Percentiles rank a stretch among this genome's conserved stretches.
Evolutionary conservation across 2,329 filamentous ascomycete genomes (phyloP).

Genomic region (Cytospora leucostoma): DNA sequence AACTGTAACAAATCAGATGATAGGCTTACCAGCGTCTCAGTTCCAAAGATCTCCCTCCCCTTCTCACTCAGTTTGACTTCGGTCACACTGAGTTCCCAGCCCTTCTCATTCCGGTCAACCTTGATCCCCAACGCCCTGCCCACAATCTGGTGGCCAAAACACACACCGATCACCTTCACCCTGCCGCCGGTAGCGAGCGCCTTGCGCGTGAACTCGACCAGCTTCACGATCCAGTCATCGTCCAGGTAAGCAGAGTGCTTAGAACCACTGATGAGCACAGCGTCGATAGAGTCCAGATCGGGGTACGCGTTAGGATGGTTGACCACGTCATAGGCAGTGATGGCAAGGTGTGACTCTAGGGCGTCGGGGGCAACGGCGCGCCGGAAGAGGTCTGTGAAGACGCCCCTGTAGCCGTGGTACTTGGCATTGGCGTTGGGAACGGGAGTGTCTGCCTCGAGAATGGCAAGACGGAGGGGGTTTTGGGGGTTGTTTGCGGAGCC

Average conservation of each 20-base stretch:
- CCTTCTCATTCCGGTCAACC: slow-evolving; percentile 66
- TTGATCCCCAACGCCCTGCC: slow-evolving; percentile 69
- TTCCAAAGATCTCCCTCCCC: slow-evolving; percentile 71
- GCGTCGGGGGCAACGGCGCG: slow-evolving; percentile 50
- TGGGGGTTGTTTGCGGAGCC: slow-evolving; percentile 33
- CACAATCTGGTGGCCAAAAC: slow-evolving; percentile 87
- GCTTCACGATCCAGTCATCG: slow-evolving; percentile 72
- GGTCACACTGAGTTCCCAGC: slow-evolving; percentile 82
- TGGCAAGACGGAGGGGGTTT: slow-evolving; percentile 71
- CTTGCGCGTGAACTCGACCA: slow-evolving; percentile 67
- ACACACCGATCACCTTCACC: slow-evolving; percentile 75
- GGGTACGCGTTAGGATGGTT: slow-evolving; percentile 68
- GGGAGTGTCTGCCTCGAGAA: slow-evolving; percentile 86
- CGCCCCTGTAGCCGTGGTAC: slow-evolving; percentile 72
- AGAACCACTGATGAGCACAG: slow-evolving; percentile 76
- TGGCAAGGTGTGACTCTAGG: slow-evolving; percentile 51
- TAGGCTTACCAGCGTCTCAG: slow-evolving; percentile 55
- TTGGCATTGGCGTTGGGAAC: slow-evolving; percentile 62
- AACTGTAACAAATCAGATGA: neutral
- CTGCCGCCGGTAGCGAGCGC: slow-evolving; percentile 57
- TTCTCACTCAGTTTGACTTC: slow-evolving; percentile 66
- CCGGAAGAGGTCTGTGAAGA: slow-evolving; percentile 64
- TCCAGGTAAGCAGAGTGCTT: slow-evolving; percentile 74
- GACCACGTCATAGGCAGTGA: slow-evolving; percentile 73
- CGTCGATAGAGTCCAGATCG: slow-evolving; percentile 72